These are phyloP conservation scores for Russula compacta DNA, from an alignment of 768 basidiomycete genomes.

Conservation along the genomic window DNA sequence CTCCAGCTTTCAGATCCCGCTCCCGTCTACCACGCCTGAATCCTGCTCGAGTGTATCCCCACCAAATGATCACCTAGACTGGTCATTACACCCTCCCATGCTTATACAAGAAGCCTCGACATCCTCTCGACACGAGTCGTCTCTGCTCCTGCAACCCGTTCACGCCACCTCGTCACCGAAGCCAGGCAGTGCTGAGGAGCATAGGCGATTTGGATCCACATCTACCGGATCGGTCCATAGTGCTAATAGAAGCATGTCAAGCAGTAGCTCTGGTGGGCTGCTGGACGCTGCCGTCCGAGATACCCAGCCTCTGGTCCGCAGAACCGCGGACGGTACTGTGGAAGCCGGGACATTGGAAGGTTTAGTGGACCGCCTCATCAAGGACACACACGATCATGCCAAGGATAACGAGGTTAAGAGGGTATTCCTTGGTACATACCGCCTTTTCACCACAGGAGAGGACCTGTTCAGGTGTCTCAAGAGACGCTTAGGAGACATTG, in stretches of 20 bases:
- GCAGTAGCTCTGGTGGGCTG: neutral
- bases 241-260: neutral
- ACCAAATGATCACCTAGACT: neutral
- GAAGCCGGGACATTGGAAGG: constrained; percentile 36
- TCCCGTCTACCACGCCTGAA: neutral
- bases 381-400: constrained; percentile 14
- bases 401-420: constrained; percentile 34
- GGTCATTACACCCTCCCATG: neutral
- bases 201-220: neutral
- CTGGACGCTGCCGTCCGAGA: constrained; percentile 12
- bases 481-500: constrained; percentile 26
- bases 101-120: neutral
- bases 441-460: constrained; percentile 36
- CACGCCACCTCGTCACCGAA: neutral
- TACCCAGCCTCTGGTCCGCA: constrained; percentile 2
- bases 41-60: neutral
- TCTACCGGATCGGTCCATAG: neutral
- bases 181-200: neutral
- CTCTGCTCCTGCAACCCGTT: constrained; percentile 5
- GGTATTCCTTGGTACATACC: constrained; percentile 34
- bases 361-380: constrained; percentile 33
- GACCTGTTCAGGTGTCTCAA: constrained; percentile 32
- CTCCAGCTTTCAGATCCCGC: neutral
- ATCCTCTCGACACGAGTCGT: neutral
- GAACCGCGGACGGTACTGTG: constrained; percentile 25